Evolutionary conservation across 805 yeast genomes (phyloP).

Genomic region (Kuraishia ogatae): DNA sequence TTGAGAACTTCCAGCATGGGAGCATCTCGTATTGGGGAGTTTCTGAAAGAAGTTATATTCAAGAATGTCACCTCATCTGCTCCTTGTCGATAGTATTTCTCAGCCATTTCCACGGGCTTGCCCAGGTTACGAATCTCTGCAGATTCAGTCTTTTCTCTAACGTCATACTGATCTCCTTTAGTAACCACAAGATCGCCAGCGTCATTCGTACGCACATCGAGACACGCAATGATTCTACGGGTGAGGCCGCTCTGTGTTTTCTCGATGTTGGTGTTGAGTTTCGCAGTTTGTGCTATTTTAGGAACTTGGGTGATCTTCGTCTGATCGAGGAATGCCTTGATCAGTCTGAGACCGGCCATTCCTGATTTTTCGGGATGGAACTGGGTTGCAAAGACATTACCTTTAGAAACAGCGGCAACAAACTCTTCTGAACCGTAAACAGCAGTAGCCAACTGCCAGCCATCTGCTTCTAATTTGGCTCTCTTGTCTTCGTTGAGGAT

Average conservation of each 20-base stretch:
- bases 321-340: conserved; percentile 60
- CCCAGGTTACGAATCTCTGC: conserved; percentile 85
- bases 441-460: conserved; percentile 70
- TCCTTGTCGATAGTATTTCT: conserved; percentile 84
- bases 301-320: conserved; percentile 20
- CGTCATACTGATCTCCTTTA: conserved; percentile 98
- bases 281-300: not conserved
- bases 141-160: conserved; percentile 60
- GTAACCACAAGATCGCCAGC: conserved; percentile 94
- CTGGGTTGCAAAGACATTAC: conserved; percentile 88
- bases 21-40: conserved; percentile 84
- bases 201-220: conserved; percentile 95
- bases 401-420: conserved; percentile 72
- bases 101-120: conserved; percentile 92
- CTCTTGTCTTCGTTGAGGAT: conserved; percentile 34
- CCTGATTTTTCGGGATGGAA: conserved; percentile 99
- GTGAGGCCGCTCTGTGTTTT: conserved; percentile 52
- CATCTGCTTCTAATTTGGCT: conserved; percentile 22
- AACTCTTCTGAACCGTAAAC: conserved; percentile 73
- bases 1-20: conserved; percentile 92
- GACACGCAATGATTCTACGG: conserved; percentile 88
- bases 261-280: conserved; percentile 4
- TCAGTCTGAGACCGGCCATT: conserved; percentile 71
- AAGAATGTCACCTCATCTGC: conserved; percentile 96
- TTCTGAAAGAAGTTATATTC: conserved; percentile 92